Evolutionary conservation across 2,329 filamentous ascomycete genomes (phyloP), one percentile per base, ranked within the genome.

Genomic region (Bipolaris victoriae): DNA sequence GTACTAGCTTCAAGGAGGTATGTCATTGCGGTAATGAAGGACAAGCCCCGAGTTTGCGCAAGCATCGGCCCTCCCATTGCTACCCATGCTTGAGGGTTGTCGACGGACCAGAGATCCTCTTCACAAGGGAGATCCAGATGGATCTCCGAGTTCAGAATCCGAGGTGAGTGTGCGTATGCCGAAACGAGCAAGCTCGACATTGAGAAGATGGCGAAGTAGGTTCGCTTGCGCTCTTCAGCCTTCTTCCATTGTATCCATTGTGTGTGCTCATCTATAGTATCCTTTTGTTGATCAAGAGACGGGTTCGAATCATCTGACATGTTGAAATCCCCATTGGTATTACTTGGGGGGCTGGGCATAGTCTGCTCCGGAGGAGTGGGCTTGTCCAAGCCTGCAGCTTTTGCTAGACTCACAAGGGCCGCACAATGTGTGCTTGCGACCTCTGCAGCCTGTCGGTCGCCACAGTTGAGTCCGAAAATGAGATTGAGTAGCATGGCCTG

Each of bases 401-500:
- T 89, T 3, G 94, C 92, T 49, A 99, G 85, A 73, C 92, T 96
- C 51, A 97, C 92, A 40, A 99, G 81, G 18, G 93, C 91, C 7
- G 92, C 91, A 73, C 91, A 96, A 73, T 98, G 94, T 1, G 91
- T 97, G 62, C 90, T 93, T 1, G 94, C 94, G 69, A 96, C 96
- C 73, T 97, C 92, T 58, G 91, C 92, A 20, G 92, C 90, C 52
- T 88, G 89, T 79, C 96, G 94, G 74, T 98, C 94, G 36, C 91
- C 92, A 73, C 92, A 96, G 65, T 96, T 96, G 76, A 97, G 91
- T 13, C 94, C 94, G 73, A 97, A 98, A 15, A 97, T 90, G 36
- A 98, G 91, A 72, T 97, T 98, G 49, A 99, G 83, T 7, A 98
- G 82, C 94, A 98, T 98, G 0, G 94, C 92, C 77, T 98, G 95